Conservation (phyloP, 768 basidiomycete species). For the Naganishia friedmannii region DNA sequence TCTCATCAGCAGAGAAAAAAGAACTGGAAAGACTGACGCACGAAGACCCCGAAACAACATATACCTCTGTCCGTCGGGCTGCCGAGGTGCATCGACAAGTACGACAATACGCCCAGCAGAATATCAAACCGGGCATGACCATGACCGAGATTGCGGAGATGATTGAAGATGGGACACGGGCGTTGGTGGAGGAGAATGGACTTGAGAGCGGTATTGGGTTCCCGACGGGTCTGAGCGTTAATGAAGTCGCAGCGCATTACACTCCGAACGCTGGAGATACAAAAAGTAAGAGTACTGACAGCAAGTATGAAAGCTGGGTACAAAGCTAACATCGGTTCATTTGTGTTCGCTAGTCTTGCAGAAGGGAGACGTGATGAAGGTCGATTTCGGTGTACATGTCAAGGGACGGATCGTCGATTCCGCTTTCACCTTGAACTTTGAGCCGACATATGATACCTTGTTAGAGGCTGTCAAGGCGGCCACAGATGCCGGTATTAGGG, state of each 20-base stretch:
- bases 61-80: slow-evolving; percentile 82
- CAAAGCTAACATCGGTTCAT: not conserved
- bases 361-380: slow-evolving; percentile 84
- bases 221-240: slow-evolving; percentile 89
- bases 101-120: slow-evolving; percentile 72
- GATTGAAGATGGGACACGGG: slow-evolving; percentile 87
- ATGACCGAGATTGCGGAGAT: slow-evolving; percentile 90
- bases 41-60: slow-evolving; percentile 79
- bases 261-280: slow-evolving; percentile 90
- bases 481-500: slow-evolving; percentile 85
- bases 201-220: slow-evolving; percentile 74
- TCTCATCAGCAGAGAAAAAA: slow-evolving; percentile 84
- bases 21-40: slow-evolving; percentile 72
- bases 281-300: slow-evolving; percentile 12
- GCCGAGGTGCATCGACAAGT: slow-evolving; percentile 96
- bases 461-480: slow-evolving; percentile 90
- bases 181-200: slow-evolving; percentile 79
- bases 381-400: slow-evolving; percentile 96
- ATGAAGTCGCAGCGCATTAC: slow-evolving; percentile 94
- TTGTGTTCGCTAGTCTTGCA: slow-evolving; percentile 64
- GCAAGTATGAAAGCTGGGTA: slow-evolving; percentile 24
- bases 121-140: slow-evolving; percentile 85
- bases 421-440: slow-evolving; percentile 85
- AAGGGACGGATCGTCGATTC: slow-evolving; percentile 93
- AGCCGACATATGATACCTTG: slow-evolving; percentile 83